A percentile compares a stretch with the other conserved stretches of the same genome.
Evolutionary conservation across 306 rosid species (phyloP).

Genomic region (Acacia acuminata): DNA sequence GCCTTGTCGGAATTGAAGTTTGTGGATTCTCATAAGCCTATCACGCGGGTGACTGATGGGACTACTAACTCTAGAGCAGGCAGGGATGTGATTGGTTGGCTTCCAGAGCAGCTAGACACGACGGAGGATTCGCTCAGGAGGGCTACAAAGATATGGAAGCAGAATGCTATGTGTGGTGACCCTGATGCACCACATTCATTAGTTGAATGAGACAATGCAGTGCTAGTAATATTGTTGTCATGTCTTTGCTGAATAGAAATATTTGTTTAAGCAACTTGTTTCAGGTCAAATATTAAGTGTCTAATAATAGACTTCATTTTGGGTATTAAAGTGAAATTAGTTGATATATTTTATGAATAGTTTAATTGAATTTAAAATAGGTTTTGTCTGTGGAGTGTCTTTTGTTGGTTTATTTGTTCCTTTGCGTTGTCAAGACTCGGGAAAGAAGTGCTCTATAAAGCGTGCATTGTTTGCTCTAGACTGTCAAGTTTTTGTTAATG

Average conservation of each 20-base stretch:
- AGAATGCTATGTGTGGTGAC: slow-evolving; percentile 66
- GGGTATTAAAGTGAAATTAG: background rate
- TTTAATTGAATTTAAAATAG: background rate
- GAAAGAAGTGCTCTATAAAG: slow-evolving; percentile 1
- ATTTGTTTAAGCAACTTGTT: background rate
- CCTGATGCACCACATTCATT: slow-evolving; percentile 53
- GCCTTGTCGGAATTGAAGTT: background rate
- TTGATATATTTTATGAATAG: background rate
- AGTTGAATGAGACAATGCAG: background rate
- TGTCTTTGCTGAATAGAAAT: background rate
- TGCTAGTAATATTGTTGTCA: background rate
- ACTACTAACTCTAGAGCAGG: slow-evolving; percentile 36
- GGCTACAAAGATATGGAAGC: slow-evolving; percentile 63
- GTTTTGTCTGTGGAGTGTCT: slow-evolving; percentile 14
- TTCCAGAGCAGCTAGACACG: slow-evolving; percentile 77
- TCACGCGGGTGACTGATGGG: slow-evolving; percentile 44
- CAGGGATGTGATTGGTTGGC: slow-evolving; percentile 55
- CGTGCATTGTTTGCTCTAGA: background rate
- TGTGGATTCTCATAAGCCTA: slow-evolving; percentile 67
- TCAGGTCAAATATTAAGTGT: background rate
- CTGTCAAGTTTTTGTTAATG: slow-evolving; percentile 1
- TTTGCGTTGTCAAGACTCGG: background rate
- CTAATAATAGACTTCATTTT: background rate
- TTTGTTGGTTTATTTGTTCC: slow-evolving; percentile 4
- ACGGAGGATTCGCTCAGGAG: slow-evolving; percentile 73